A percentile compares a stretch with the other conserved stretches of the same genome.
These are phyloP conservation scores for Aspergillus campestris DNA, from an alignment of 495 filamentous ascomycete species.

Conservation along the genomic window DNA sequence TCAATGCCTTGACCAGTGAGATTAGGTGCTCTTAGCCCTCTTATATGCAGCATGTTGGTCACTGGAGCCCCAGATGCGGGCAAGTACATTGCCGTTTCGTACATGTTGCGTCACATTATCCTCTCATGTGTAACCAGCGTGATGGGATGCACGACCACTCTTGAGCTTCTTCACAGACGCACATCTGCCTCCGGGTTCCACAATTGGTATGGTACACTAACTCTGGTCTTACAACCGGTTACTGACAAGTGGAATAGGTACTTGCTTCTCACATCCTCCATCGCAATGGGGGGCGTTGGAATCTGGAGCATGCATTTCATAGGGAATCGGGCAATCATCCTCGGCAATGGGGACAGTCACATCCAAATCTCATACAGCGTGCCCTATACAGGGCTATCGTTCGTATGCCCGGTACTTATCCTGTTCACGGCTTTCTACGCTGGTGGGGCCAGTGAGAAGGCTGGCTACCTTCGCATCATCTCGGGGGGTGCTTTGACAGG, in stretches of 20 bases:
- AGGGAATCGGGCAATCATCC: slow-evolving; percentile 68
- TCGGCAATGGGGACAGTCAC: slow-evolving; percentile 49
- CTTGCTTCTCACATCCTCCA: slow-evolving; percentile 59
- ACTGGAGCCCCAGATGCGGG: slow-evolving; percentile 2
- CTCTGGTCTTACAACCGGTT: neutral
- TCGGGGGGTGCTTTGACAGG: slow-evolving; percentile 61
- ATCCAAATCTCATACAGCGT: slow-evolving; percentile 68
- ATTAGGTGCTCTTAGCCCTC: neutral
- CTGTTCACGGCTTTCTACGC: slow-evolving; percentile 63
- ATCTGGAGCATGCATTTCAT: slow-evolving; percentile 85
- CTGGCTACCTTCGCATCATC: slow-evolving; percentile 49
- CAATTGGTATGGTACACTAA: slow-evolving; percentile 49
- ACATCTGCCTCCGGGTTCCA: slow-evolving; percentile 57
- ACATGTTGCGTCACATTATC: slow-evolving; percentile 55
- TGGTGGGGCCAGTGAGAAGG: slow-evolving; percentile 46
- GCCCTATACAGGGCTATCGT: slow-evolving; percentile 66
- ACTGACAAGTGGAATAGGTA: slow-evolving; percentile 41
- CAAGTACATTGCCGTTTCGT: slow-evolving; percentile 25
- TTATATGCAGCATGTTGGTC: slow-evolving; percentile 17
- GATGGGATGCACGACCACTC: slow-evolving; percentile 65
- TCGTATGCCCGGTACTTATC: slow-evolving; percentile 71
- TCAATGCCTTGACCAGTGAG: no score
- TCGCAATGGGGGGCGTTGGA: slow-evolving; percentile 75
- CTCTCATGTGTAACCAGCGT: slow-evolving; percentile 72
- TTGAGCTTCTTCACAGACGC: slow-evolving; percentile 74